Conservation (phyloP, 2,329 filamentous ascomycete genomes). For the Phoma sp. region DNA sequence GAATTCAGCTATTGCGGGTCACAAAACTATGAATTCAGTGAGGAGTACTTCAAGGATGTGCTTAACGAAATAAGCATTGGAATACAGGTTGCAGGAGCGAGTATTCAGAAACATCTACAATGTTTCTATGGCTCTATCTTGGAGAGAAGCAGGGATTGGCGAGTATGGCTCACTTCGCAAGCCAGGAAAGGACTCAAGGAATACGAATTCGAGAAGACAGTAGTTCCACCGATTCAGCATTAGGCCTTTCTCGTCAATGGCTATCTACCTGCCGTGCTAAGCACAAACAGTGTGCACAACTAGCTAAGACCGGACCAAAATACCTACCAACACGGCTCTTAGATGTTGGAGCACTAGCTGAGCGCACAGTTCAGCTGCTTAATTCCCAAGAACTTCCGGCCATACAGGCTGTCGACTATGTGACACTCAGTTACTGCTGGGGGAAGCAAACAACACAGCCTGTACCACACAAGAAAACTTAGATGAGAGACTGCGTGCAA, state of each 20-base stretch:
- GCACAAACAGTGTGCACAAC: background rate
- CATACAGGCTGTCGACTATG: background rate
- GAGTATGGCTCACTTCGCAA: too few species aligned
- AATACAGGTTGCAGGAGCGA: too few species aligned
- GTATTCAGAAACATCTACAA: too few species aligned
- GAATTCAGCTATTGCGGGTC: background rate
- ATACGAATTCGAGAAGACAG: too few species aligned
- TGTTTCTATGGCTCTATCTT: too few species aligned
- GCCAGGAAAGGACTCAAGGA: too few species aligned
- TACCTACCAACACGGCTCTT: background rate
- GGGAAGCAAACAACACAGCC: background rate
- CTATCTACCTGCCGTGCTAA: background rate
- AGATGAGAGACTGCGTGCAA: background rate
- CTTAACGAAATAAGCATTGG: too few species aligned
- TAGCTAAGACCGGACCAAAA: too few species aligned
- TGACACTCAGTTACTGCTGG: slow-evolving; percentile 1
- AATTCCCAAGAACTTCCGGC: background rate
- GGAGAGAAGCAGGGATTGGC: too few species aligned
- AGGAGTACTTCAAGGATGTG: background rate
- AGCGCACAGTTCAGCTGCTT: background rate
- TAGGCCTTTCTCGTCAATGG: background rate
- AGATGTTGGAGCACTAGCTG: background rate
- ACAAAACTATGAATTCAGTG: too few species aligned
- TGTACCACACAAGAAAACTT: background rate
- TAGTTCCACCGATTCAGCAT: too few species aligned